Base-by-base conservation (phyloP, 768 basidiomycete species). In the Suillus luteus region DNA sequence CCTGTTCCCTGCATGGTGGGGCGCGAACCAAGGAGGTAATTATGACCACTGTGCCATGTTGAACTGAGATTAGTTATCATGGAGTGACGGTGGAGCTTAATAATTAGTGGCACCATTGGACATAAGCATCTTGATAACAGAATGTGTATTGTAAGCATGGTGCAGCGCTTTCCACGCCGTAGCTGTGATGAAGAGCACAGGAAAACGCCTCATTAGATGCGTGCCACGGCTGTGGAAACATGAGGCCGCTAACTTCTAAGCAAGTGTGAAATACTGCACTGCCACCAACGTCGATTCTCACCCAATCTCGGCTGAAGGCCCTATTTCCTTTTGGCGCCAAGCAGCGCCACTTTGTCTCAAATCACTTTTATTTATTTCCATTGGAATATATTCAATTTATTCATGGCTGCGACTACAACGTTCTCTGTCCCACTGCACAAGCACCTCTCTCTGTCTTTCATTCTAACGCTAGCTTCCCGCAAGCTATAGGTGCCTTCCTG, bases 1-100 rank as follows among this genome's bases (percentile, higher is more conserved):
- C 66, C 69, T 80, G 27, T 86, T 86, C 77, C 82, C 85, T 11
- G 70, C 75, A 66, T 85, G 84, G 85, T 86, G 84, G 85, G 83
- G 82, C 5, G 84, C 83, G 12, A 83, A 86, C 68, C 83, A 86
- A 65, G 72, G 71, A 35, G 83, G 83, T 66, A 76, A 79, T 69
- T 77, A 73, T 35, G 72, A 73, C 31, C 74, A 4, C 38, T 73
- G 74, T 51, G 63, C 69, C 27, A 68, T 49, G 55, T 44, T 75
- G 44, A 66, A 62, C 41, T 63, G 60, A 63, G 27, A 31, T 60
- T 19, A 59, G 24, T 54, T 19, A 37, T 19, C 24, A 27, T 44
- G 14, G 43, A 27, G 10, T 33, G 31, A 54, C 10, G 5, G 31
- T 54, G 52, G 31, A 2, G 27, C 59, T 55, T 31, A 46, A n/a